These are phyloP conservation scores for Turnera subulata DNA, from an alignment of 345 rosid species.

Conservation along the genomic window DNA sequence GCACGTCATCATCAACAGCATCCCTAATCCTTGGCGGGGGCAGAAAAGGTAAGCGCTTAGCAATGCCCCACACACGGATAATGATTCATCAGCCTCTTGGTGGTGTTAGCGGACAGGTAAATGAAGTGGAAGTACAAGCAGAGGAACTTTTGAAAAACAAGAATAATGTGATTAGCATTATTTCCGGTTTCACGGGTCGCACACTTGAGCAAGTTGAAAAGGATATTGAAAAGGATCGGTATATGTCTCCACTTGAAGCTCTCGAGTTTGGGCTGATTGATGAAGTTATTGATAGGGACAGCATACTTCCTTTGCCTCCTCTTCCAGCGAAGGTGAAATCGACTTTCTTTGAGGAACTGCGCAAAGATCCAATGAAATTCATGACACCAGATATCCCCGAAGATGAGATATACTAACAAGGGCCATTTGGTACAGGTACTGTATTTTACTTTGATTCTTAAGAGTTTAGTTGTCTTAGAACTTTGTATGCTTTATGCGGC, in stretches of 20 bases:
- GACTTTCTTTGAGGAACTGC: conserved; percentile 49
- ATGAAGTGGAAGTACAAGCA: conserved; percentile 84
- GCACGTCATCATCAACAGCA: conserved; percentile 89
- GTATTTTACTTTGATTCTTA: background rate
- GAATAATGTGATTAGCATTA: conserved; percentile 57
- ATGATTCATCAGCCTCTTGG: conserved; percentile 97
- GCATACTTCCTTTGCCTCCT: conserved; percentile 73
- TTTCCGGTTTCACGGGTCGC: conserved; percentile 72
- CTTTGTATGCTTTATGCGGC: background rate
- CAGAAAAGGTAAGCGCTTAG: conserved; percentile 86
- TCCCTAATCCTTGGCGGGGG: conserved; percentile 93
- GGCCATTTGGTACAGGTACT: conserved; percentile 30
- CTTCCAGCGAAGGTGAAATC: conserved; percentile 74
- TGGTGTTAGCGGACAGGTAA: conserved; percentile 86
- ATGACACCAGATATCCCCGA: conserved; percentile 87
- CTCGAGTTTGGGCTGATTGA: conserved; percentile 94
- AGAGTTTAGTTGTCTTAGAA: background rate
- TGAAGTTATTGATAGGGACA: conserved; percentile 85
- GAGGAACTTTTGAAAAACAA: conserved; percentile 87
- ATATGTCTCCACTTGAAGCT: conserved; percentile 92
- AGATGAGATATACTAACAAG: conserved; percentile 67
- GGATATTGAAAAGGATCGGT: conserved; percentile 82
- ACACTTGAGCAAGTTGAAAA: conserved; percentile 65
- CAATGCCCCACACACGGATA: conserved; percentile 92
- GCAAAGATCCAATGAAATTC: conserved; percentile 76